A percentile compares a stretch with the other conserved stretches of the same genome.
These are phyloP conservation scores for Helichrysum umbraculigerum DNA, from an alignment of 129 eudicot genomes.

Conservation along the genomic window DNA sequence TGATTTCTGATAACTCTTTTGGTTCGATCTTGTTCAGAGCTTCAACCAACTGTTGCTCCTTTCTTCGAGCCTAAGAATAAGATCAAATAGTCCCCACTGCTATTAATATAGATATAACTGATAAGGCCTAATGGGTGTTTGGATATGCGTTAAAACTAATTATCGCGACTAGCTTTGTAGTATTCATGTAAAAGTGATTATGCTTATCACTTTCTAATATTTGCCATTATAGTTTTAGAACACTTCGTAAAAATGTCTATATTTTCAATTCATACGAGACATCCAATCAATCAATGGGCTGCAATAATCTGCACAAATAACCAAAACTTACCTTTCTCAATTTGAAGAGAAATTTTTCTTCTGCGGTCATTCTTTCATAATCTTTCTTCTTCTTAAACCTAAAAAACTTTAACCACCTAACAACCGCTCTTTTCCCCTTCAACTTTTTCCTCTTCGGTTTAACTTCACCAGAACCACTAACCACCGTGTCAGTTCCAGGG, in stretches of 20 bases:
- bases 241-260: neutral
- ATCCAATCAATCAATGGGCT: neutral
- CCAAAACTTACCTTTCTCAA: conserved; percentile 54
- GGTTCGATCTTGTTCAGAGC: conserved; percentile 81
- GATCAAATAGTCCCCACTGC: neutral
- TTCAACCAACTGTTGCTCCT: conserved; percentile 69
- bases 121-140: neutral
- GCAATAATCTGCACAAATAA: conserved; percentile 4
- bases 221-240: neutral
- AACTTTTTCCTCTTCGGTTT: conserved; percentile 68
- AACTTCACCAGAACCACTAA: conserved; percentile 39
- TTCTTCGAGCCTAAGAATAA: conserved; percentile 68
- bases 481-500: conserved; percentile 29
- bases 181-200: neutral
- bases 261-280: too few relatives aligned
- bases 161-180: neutral
- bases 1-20: conserved; percentile 72
- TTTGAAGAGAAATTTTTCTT: conserved; percentile 76
- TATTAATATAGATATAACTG: neutral
- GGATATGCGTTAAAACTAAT: neutral
- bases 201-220: neutral
- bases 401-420: conserved; percentile 90
- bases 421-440: conserved; percentile 92
- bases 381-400: conserved; percentile 88
- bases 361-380: conserved; percentile 70